These are phyloP conservation scores for Didymella keratinophila DNA, from an alignment of 2,329 filamentous ascomycete species.

Conservation along the genomic window DNA sequence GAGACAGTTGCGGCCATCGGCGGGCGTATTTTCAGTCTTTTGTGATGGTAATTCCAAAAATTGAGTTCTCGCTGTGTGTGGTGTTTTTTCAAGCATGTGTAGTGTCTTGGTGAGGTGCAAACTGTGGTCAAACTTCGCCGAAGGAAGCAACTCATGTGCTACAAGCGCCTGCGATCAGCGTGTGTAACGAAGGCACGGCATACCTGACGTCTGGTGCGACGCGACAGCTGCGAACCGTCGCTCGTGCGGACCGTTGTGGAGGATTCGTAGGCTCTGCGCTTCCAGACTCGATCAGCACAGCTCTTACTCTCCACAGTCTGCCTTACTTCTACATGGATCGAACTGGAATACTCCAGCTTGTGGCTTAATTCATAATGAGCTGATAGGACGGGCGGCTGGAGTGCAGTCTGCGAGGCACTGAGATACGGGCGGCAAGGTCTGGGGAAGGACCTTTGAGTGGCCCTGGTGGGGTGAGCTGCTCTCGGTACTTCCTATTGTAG, in stretches of 20 bases:
- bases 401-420: slow-evolving; percentile 20
- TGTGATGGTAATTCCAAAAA: too few relatives aligned
- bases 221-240: slow-evolving; percentile 8
- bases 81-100: too few relatives aligned
- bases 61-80: too few relatives aligned
- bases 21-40: too few relatives aligned
- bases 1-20: too few relatives aligned
- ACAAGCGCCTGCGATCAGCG: slow-evolving; percentile 1
- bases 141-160: background rate
- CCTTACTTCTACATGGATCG: slow-evolving; percentile 9
- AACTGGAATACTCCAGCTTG: slow-evolving; percentile 9
- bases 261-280: slow-evolving; percentile 8
- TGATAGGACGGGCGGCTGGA: slow-evolving; percentile 32
- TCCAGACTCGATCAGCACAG: slow-evolving; percentile 22
- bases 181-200: slow-evolving; percentile 6
- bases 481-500: slow-evolving; percentile 28
- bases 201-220: slow-evolving; percentile 3
- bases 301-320: slow-evolving; percentile 20
- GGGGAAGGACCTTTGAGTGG: slow-evolving; percentile 11
- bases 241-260: slow-evolving; percentile 10
- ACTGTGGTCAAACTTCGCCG: background rate
- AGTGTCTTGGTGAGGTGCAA: background rate
- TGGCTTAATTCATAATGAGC: slow-evolving; percentile 12
- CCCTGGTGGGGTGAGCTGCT: slow-evolving; percentile 17
- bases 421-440: slow-evolving; percentile 25